Percentiles rank a stretch among this genome's conserved stretches.
Evolutionary conservation across 371 early-diverging fungal genomes (phyloP).

Genomic region (Coemansia sp.): DNA sequence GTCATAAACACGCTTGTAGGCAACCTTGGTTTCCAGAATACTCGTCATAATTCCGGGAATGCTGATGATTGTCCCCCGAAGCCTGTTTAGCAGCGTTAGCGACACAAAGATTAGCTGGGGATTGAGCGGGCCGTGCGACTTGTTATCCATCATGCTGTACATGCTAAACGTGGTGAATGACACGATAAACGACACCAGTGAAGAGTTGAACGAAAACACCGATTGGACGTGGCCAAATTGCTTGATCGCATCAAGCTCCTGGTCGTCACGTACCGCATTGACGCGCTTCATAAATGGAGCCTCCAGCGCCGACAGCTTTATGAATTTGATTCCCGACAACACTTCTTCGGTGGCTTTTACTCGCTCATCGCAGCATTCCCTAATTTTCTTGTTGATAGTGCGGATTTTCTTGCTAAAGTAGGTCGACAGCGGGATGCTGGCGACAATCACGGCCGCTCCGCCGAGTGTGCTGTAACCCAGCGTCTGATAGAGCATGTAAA

Average conservation of each 20-base stretch:
- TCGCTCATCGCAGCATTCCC: conserved; percentile 75
- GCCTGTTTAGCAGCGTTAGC: conserved; percentile 83
- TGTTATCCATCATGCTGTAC: conserved; percentile 56
- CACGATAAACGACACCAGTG: conserved; percentile 84
- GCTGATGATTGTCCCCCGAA: conserved; percentile 81
- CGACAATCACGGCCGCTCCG: conserved; percentile 79
- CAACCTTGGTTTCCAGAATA: conserved; percentile 53
- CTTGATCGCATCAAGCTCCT: conserved; percentile 72
- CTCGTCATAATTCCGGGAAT: conserved; percentile 60
- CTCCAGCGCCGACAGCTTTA: conserved; percentile 70
- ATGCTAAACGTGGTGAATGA: conserved; percentile 78
- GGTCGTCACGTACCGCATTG: conserved; percentile 67
- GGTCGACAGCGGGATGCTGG: conserved; percentile 70
- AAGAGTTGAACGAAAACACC: conserved; percentile 62
- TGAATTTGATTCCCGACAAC: conserved; percentile 86
- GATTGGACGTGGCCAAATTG: conserved; percentile 65
- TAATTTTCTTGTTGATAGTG: conserved; percentile 70
- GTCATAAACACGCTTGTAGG: no score
- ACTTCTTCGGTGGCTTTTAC: conserved; percentile 86
- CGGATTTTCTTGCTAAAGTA: conserved; percentile 63
- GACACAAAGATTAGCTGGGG: conserved; percentile 80
- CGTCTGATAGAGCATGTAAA: conserved; percentile 74
- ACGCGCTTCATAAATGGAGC: conserved; percentile 47
- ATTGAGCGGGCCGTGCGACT: conserved; percentile 61
- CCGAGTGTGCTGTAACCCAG: conserved; percentile 84